Conservation (phyloP, 2,329 filamentous ascomycete species). For the Alternaria panax region DNA sequence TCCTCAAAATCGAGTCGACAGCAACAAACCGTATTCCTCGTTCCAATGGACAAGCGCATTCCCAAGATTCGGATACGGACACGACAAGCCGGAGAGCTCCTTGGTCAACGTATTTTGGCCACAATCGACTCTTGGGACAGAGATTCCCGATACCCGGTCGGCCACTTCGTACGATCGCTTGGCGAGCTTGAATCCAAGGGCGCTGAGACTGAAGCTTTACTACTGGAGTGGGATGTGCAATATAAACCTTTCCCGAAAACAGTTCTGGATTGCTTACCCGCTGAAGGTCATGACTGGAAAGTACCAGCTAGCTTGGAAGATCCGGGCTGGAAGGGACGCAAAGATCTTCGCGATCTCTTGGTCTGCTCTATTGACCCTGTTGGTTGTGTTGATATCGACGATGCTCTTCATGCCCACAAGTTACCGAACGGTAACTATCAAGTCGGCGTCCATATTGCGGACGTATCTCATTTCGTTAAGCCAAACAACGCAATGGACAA, state of each 20-base stretch:
- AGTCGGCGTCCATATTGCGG: constrained; percentile 97
- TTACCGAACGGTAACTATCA: constrained; percentile 94
- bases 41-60: constrained; percentile 97
- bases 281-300: constrained; percentile 91
- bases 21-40: constrained; percentile 91
- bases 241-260: constrained; percentile 97
- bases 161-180: constrained; percentile 91
- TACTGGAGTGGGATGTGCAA: constrained; percentile 96
- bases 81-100: constrained; percentile 83
- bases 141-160: constrained; percentile 88
- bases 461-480: constrained; percentile 99
- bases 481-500: constrained; percentile 96
- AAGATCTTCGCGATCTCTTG: constrained; percentile 82
- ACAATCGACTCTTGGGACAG: constrained; percentile 96
- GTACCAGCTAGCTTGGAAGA: constrained; percentile 82
- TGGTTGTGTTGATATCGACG: constrained; percentile 97
- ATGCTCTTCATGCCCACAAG: constrained; percentile 85
- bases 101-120: constrained; percentile 90
- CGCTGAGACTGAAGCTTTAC: constrained; percentile 93
- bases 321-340: constrained; percentile 83
- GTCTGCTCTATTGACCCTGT: constrained; percentile 98
- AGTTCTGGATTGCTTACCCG: constrained; percentile 89
- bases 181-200: constrained; percentile 95
- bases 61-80: constrained; percentile 95
- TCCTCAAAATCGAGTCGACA: constrained; percentile 78